Evolutionary conservation across 2,329 filamentous ascomycete genomes (phyloP), one percentile per base, ranked within the genome.

Genomic region (Colletotrichum graminicola): DNA sequence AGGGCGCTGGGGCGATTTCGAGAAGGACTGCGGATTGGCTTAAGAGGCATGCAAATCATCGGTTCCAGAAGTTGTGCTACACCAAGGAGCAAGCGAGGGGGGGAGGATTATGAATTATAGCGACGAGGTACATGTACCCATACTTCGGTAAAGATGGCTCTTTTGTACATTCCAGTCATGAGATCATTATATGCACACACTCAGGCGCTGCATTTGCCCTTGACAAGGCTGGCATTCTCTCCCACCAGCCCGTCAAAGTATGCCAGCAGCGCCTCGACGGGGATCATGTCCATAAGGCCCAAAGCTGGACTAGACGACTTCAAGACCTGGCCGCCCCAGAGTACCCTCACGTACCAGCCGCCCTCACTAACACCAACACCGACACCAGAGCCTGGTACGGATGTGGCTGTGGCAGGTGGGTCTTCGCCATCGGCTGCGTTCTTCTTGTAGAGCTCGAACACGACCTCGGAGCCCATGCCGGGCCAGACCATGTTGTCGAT

Each of bases 401-500:
- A 51, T 6, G 74, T 71, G 26, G 66, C 39, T 21, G 66, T 34
- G 14, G 72, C 47, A 1, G 73, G 68, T 1, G 61, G 54, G 26
- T 65, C 26, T 29, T 34, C 21, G 32, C 67, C 54, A 12, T 60
- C 56, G 18, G 34, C 66, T 11, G 43, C 36, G 5, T 32, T 29
- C 32, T 63, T 47, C 34, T 76, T 74, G 76, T 90, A 94, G 39
- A 95, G 77, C 82, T 95, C 93, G 77, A 95, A 94, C 0, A 94
- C 88, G 0, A 95, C 85, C 81, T 95, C 93, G 12, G 89, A 85
- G 0, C 93, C 93, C 93, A 95, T 94, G 0, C 93, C 93, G 0
- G 93, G 93, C 93, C 93, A 95, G 1, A 94, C 90, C 93, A 95
- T 95, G 63, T 84, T 79, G 29, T 94, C 90, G 1, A 92, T 77